phyloP scores from a whole-genome alignment of 345 rosid genomes.

The Salix purpurea region DNA sequence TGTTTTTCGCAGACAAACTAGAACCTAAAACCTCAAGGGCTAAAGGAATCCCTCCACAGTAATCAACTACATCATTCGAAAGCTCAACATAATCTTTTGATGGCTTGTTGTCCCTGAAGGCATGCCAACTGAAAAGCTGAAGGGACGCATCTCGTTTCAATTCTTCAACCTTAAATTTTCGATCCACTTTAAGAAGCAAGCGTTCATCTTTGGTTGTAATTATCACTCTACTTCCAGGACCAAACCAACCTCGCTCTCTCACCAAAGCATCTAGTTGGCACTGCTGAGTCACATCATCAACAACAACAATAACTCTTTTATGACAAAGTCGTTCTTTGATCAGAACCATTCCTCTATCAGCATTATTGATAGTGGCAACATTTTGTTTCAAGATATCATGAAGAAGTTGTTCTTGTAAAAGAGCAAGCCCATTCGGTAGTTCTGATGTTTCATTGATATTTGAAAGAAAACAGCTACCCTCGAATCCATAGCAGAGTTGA shows the following conservation, averaged over 20 bases:
- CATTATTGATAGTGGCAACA: too few relatives aligned
- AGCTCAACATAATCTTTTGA: neutral
- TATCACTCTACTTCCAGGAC: too few relatives aligned
- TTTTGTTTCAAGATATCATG: too few relatives aligned
- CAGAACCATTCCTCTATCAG: too few relatives aligned
- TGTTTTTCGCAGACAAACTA: neutral
- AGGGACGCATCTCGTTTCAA: neutral
- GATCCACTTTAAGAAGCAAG: too few relatives aligned
- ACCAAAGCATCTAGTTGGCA: too few relatives aligned
- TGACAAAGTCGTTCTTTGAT: too few relatives aligned
- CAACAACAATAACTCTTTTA: too few relatives aligned
- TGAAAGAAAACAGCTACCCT: neutral
- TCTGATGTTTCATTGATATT: neutral
- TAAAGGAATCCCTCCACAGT: constrained; percentile 9
- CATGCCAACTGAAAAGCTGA: constrained; percentile 8
- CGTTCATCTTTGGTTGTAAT: too few relatives aligned
- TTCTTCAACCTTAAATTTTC: neutral
- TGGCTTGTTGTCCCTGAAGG: neutral
- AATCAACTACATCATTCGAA: neutral
- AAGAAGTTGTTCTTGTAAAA: too few relatives aligned
- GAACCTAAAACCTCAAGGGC: constrained; percentile 13
- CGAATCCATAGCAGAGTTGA: neutral
- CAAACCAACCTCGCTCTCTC: too few relatives aligned
- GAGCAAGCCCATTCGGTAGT: neutral
- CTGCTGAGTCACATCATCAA: too few relatives aligned